Evolutionary conservation across 2,329 filamentous ascomycete species (phyloP), one percentile per base, ranked within the genome.

Genomic region (Arachnomyces sp.): DNA sequence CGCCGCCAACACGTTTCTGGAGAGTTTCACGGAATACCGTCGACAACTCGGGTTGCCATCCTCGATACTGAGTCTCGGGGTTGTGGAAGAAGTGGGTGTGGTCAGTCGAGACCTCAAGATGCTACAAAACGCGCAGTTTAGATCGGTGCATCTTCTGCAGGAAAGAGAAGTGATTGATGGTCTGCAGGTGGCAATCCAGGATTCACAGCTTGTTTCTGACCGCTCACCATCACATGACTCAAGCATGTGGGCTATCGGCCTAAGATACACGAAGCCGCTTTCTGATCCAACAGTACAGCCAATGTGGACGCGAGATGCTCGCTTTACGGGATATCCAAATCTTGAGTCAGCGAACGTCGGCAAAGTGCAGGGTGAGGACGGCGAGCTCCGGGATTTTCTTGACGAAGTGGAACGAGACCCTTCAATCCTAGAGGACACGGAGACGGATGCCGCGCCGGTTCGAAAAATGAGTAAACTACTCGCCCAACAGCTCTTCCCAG

Each of bases 281-380:
- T 43, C 17, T 25, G 40, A 41, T 34, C 43, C 49, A 1, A 31
- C 31, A 3, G 56, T 45, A 37, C 41, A 49, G 11, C 34, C 47
- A 1, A 18, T 50, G 11, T 53, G 42, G 45, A 47, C 41, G 16
- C 40, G 33, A 9, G 55, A 59, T 35, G 21, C 25, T 1, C 49
- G 54, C 3, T 53, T 59, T 44, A 42, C 44, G 3, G 18, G 51
- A 8, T 56, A 50, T 34, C 47, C 47, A 35, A 54, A 57, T 39
- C 13, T 34, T 8, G 38, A 44, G 16, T 31, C 36, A 9, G 9
- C 29, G 12, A 56, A 56, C 38, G 12, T 31, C 4, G 7, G 18
- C 21, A 34, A 12, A 8, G 31, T 11, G 9, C 5, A 5, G 21
- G 21, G 21, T 9, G 21, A 25, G 21, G 21, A 25, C 21, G 9